Percentiles rank a stretch among this genome's conserved stretches.
Conservation (phyloP, 768 basidiomycete species). For the Panaeolus cyanescens region DNA sequence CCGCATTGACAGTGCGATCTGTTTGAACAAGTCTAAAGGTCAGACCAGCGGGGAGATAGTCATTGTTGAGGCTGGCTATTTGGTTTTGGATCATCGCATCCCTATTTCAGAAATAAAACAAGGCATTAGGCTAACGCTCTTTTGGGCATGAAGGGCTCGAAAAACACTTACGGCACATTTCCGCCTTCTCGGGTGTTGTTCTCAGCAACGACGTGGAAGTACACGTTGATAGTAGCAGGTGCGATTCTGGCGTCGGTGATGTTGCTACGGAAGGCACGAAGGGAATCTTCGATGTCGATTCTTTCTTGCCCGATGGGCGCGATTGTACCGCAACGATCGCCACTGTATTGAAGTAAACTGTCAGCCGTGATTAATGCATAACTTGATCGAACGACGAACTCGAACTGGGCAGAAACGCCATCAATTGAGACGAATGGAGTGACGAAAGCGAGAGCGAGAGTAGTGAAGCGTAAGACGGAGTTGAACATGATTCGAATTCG, state of each 20-base stretch:
- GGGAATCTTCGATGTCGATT: not conserved
- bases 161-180: not conserved
- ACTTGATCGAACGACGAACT: not conserved
- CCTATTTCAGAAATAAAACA: not conserved
- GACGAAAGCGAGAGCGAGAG: not conserved
- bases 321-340: no score
- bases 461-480: not conserved
- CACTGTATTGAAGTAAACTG: no score
- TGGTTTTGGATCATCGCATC: not conserved
- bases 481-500: not conserved
- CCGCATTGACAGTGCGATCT: not conserved
- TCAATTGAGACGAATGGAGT: not conserved
- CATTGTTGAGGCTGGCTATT: conserved; percentile 33
- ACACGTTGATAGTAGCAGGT: not conserved
- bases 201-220: not conserved
- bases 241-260: not conserved
- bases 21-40: conserved; percentile 33
- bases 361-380: not conserved
- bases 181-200: not conserved
- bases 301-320: not conserved
- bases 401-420: not conserved
- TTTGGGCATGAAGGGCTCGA: no score
- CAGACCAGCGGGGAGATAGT: conserved; percentile 32
- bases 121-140: no score
- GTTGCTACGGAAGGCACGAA: not conserved